A percentile compares a stretch with the other conserved stretches of the same genome.
Conservation (phyloP, 1,284 basidiomycete genomes). For the Trichosporon coremiiforme region DNA sequence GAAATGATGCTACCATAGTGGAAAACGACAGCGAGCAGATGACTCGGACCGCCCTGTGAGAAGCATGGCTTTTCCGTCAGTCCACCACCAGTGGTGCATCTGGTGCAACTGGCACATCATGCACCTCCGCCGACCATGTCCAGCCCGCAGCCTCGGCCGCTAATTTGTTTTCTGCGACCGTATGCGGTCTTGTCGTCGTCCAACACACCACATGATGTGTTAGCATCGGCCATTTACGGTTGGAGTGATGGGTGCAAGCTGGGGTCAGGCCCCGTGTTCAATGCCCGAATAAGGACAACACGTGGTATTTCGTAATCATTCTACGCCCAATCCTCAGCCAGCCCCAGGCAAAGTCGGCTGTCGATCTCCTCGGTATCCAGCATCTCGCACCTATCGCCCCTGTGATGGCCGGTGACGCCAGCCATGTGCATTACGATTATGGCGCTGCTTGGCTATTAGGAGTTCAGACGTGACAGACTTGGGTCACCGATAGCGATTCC, state of each 20-base stretch:
- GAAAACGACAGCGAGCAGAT: neutral
- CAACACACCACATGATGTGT: neutral
- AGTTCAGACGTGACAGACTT: neutral
- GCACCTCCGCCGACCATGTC: conserved; percentile 1
- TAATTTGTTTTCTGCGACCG: neutral
- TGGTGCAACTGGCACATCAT: neutral
- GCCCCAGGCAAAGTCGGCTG: neutral
- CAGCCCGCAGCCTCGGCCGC: neutral
- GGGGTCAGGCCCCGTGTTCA: neutral
- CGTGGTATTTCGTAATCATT: neutral
- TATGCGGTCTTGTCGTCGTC: neutral
- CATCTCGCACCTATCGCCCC: neutral
- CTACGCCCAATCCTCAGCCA: too few species aligned
- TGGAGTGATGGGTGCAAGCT: too few species aligned
- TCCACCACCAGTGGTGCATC: neutral
- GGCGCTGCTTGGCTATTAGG: neutral
- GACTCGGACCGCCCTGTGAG: neutral
- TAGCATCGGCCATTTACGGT: neutral
- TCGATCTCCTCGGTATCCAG: neutral
- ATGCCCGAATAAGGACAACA: neutral
- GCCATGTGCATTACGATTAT: neutral
- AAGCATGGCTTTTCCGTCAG: neutral
- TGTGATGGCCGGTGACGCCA: neutral
- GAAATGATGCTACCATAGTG: neutral
- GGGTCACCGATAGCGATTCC: neutral